Conservation (phyloP, 2,329 filamentous ascomycete genomes). For the Cephalotrichum gorgonifer region DNA sequence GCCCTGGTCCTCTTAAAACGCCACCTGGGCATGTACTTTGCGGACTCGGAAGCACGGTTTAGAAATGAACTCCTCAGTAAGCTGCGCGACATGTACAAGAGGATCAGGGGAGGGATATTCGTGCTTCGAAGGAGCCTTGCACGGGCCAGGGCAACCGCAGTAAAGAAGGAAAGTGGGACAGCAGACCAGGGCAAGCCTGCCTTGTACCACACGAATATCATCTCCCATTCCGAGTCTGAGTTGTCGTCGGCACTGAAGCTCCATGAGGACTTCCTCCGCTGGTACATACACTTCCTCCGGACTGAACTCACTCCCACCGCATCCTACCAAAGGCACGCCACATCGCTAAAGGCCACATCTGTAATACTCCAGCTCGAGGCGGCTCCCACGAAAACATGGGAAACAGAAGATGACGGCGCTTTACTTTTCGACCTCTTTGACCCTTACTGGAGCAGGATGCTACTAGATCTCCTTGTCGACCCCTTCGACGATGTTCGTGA, state of each 20-base stretch:
- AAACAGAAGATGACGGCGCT: conserved; percentile 25
- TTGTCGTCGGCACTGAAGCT: conserved; percentile 29
- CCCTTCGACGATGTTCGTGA: conserved; percentile 87
- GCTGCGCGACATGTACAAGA: conserved; percentile 65
- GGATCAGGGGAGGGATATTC: conserved; percentile 57
- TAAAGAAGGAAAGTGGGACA: not conserved
- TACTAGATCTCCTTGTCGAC: conserved; percentile 75
- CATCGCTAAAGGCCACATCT: conserved; percentile 60
- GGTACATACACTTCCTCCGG: conserved; percentile 65
- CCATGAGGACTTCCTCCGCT: conserved; percentile 57
- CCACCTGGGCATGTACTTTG: conserved; percentile 62
- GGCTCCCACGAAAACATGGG: conserved; percentile 35
- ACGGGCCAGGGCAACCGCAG: not conserved
- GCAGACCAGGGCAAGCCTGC: conserved; percentile 16
- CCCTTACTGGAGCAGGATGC: conserved; percentile 43
- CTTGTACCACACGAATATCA: conserved; percentile 26
- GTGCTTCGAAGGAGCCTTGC: conserved; percentile 36
- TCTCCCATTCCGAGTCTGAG: conserved; percentile 25
- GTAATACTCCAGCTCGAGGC: conserved; percentile 60
- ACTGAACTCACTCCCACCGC: conserved; percentile 68
- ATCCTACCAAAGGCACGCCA: conserved; percentile 84
- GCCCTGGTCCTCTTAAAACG: conserved; percentile 53
- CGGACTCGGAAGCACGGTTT: conserved; percentile 78
- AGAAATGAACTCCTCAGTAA: conserved; percentile 70
- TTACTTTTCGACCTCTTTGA: conserved; percentile 33